These are phyloP conservation scores for Phytophthora sp. DNA, from an alignment of 352 stramenopile genomes.

Conservation along the genomic window DNA sequence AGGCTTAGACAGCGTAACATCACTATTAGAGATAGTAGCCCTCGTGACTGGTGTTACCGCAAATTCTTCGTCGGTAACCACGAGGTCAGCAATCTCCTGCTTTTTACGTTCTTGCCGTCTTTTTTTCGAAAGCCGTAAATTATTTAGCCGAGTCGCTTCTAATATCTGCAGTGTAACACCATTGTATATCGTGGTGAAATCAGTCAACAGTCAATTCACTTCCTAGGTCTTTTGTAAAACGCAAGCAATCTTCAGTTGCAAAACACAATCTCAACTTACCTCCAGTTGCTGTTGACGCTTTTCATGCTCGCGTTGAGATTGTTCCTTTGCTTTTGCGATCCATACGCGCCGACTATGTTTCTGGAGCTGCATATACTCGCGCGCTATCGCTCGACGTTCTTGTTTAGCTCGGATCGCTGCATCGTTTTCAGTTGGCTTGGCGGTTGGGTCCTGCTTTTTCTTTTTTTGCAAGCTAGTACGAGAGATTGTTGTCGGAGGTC, in stretches of 20 bases:
- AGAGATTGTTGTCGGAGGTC: neutral
- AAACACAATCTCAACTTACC: no score
- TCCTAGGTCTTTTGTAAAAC: no score
- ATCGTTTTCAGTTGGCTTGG: neutral
- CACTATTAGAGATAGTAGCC: neutral
- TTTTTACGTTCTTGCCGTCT: conserved; percentile 4
- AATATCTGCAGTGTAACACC: conserved; percentile 18
- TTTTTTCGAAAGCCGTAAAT: conserved; percentile 30
- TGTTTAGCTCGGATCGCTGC: conserved; percentile 32
- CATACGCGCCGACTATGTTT: conserved; percentile 50
- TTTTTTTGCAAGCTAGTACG: conserved; percentile 12
- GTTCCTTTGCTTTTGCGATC: conserved; percentile 42
- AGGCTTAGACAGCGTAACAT: neutral
- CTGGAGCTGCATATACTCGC: conserved; percentile 76
- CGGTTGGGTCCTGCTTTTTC: conserved; percentile 8
- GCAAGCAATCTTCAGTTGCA: no score
- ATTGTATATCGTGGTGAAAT: neutral
- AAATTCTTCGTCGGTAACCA: neutral
- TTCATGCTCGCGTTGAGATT: conserved; percentile 43
- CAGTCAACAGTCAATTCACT: neutral
- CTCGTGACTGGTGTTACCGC: neutral
- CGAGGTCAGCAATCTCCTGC: neutral
- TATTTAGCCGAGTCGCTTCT: conserved; percentile 33
- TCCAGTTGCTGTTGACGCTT: conserved; percentile 55
- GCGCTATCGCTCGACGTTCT: conserved; percentile 57